A percentile compares a stretch with the other conserved stretches of the same genome.
These are phyloP conservation scores for Corymbia calophylla DNA, from an alignment of 441 rosid species.

Conservation along the genomic window DNA sequence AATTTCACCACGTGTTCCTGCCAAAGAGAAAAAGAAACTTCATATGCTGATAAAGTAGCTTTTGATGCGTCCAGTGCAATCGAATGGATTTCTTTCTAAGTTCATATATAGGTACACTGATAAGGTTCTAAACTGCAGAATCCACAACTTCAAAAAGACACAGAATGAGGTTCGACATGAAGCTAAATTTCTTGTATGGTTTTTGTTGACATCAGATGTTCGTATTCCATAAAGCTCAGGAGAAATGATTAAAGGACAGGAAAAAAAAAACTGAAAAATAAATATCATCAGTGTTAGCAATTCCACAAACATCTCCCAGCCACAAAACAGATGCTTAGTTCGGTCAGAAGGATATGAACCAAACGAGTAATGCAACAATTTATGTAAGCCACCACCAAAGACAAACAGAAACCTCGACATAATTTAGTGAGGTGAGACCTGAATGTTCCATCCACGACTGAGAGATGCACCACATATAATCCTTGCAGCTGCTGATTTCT, in stretches of 20 bases:
- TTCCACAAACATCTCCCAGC: background rate
- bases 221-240: background rate
- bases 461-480: conserved; percentile 71
- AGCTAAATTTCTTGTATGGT: background rate
- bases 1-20: conserved; percentile 64
- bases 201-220: background rate
- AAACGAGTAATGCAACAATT: background rate
- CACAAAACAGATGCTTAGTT: background rate
- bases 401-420: background rate
- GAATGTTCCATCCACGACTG: conserved; percentile 61
- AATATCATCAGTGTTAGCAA: background rate
- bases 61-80: background rate
- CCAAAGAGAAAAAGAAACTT: conserved; percentile 1
- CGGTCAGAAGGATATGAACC: background rate
- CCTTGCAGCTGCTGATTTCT: conserved; percentile 50
- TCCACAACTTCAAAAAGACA: background rate
- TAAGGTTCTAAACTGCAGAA: background rate
- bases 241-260: background rate
- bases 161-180: background rate
- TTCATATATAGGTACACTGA: background rate
- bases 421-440: conserved; percentile 23
- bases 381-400: background rate
- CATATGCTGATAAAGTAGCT: background rate
- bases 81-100: background rate
- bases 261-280: background rate